A percentile compares a stretch with the other conserved stretches of the same genome.
phyloP scores from a whole-genome alignment of 2,329 filamentous ascomycete species.

The Endocalyx cinctus region DNA sequence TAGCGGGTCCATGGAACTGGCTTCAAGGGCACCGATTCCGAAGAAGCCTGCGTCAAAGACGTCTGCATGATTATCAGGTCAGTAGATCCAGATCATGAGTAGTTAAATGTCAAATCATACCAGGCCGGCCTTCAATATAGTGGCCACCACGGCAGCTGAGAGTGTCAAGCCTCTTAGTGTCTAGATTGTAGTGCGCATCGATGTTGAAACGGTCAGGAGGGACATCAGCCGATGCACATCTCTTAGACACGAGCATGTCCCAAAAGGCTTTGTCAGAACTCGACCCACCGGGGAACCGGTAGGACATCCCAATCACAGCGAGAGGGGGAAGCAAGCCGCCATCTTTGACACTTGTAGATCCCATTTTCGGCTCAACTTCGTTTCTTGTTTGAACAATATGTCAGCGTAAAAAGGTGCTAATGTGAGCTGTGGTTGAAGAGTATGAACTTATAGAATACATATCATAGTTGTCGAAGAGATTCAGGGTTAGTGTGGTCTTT shows the following conservation, averaged over 20 bases:
- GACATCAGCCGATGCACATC: background rate
- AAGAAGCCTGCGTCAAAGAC: constrained; percentile 4
- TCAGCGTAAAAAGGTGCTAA: too few species aligned
- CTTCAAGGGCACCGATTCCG: constrained; percentile 1
- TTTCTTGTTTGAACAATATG: too few species aligned
- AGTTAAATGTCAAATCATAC: too few species aligned
- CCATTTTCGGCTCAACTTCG: too few species aligned
- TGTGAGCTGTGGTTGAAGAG: too few species aligned
- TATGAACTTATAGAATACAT: too few species aligned
- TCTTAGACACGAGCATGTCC: background rate
- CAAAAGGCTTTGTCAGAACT: background rate
- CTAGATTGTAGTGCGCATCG: constrained; percentile 14
- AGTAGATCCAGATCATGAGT: background rate
- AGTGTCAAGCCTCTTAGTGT: constrained; percentile 1
- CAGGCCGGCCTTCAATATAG: too few species aligned
- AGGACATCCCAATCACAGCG: background rate
- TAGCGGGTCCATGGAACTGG: background rate
- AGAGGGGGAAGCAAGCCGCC: too few species aligned
- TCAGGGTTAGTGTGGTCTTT: too few species aligned
- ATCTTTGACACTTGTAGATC: too few species aligned
- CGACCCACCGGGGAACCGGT: background rate
- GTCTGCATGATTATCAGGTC: background rate
- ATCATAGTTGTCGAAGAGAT: too few species aligned
- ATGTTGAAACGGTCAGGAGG: constrained; percentile 12
- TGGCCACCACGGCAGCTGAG: background rate